These are phyloP conservation scores for Chlorella variabilis DNA, from an alignment of 163 green algal species.

Conservation along the genomic window DNA sequence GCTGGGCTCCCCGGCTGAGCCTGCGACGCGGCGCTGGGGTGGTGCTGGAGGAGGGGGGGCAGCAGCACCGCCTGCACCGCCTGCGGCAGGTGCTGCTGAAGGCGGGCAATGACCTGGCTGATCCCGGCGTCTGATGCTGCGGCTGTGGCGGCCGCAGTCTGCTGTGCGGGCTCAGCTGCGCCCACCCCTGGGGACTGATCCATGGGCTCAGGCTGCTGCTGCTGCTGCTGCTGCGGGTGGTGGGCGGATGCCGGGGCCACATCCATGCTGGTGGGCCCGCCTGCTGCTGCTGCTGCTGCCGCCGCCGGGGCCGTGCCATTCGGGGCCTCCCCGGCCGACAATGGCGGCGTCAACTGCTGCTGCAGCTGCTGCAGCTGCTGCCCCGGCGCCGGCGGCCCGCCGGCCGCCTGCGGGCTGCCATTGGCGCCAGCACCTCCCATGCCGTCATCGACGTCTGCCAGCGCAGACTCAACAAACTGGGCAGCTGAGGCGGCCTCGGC, in stretches of 20 bases:
- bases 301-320: too few species aligned
- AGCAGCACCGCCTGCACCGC: not conserved
- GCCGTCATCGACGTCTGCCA: not conserved
- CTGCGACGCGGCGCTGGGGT: not conserved
- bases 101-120: not conserved
- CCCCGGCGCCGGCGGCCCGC: not conserved
- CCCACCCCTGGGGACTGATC: not conserved
- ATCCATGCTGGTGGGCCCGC: not conserved
- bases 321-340: not conserved
- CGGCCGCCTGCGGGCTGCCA: not conserved
- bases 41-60: not conserved
- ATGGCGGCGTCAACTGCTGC: not conserved
- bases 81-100: not conserved
- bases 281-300: not conserved
- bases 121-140: not conserved
- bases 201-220: not conserved
- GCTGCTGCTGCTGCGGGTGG: not conserved
- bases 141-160: not conserved
- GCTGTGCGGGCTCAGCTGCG: not conserved
- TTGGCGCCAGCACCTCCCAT: not conserved
- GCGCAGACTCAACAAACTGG: conserved; percentile 28
- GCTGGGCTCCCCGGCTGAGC: not conserved
- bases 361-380: conserved; percentile 21
- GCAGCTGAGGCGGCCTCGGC: conserved; percentile 14
- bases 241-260: not conserved